A percentile compares a stretch with the other conserved stretches of the same genome.
These are phyloP conservation scores for Botrytis hyacinthi DNA, from an alignment of 2,329 filamentous ascomycete species.

Conservation along the genomic window DNA sequence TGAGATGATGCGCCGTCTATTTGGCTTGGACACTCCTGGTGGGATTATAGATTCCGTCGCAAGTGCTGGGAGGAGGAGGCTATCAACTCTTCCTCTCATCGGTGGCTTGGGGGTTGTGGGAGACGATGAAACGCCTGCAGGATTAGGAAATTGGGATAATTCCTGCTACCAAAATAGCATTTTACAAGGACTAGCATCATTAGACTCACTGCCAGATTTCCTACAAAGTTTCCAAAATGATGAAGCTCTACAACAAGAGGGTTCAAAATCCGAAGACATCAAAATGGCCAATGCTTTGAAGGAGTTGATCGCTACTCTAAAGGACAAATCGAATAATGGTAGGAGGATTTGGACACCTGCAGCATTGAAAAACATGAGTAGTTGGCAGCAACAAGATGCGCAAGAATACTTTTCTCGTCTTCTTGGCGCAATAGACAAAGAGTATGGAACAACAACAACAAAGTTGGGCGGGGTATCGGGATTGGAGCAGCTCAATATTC, in stretches of 20 bases:
- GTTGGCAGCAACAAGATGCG: constrained; percentile 94
- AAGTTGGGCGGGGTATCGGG: constrained; percentile 25
- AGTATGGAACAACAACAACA: constrained; percentile 57
- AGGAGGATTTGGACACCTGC: constrained; percentile 77
- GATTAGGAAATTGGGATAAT: constrained; percentile 88
- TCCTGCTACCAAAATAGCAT: constrained; percentile 98
- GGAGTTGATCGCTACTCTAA: constrained; percentile 67
- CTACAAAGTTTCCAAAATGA: constrained; percentile 49
- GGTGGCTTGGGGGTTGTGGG: constrained; percentile 38
- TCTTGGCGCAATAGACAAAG: constrained; percentile 79
- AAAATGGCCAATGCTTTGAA: constrained; percentile 41
- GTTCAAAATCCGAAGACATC: constrained; percentile 29
- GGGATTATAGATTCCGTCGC: constrained; percentile 57
- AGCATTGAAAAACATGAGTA: constrained; percentile 86
- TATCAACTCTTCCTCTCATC: constrained; percentile 47
- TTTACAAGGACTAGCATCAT: constrained; percentile 76
- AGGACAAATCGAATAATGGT: constrained; percentile 68
- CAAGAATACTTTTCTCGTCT: constrained; percentile 96
- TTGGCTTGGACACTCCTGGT: constrained; percentile 55
- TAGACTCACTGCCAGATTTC: constrained; percentile 67
- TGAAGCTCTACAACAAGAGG: constrained; percentile 25
- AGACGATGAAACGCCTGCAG: constrained; percentile 52
- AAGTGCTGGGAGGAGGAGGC: constrained; percentile 55
- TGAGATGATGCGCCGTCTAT: constrained; percentile 60
- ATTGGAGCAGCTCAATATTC: constrained; percentile 30